These are phyloP conservation scores for Citrus medica DNA, from an alignment of 345 rosid species.

Conservation along the genomic window DNA sequence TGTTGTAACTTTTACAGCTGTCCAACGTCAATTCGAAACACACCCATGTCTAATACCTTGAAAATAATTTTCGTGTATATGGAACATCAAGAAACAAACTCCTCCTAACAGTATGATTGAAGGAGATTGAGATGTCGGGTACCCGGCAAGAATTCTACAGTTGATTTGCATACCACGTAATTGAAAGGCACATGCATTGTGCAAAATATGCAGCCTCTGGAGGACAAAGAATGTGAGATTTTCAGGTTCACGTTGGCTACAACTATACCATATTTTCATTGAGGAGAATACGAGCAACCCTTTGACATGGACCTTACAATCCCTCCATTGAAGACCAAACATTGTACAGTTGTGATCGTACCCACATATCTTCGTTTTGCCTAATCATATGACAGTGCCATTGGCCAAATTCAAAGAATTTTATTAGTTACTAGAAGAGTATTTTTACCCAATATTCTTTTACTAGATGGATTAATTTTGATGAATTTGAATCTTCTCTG, in stretches of 20 bases:
- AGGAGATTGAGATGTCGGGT: too few relatives aligned
- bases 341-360: not conserved
- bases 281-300: not conserved
- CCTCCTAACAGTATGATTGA: not conserved
- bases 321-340: not conserved
- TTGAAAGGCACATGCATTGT: not conserved
- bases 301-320: constrained; percentile 4
- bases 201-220: not conserved
- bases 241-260: not conserved
- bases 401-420: not conserved
- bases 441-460: not conserved
- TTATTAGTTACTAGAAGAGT: not conserved
- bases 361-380: not conserved
- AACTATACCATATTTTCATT: not conserved
- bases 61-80: not conserved
- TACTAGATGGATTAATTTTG: not conserved
- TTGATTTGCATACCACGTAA: not conserved
- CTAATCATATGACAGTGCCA: constrained; percentile 1
- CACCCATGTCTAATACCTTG: too few relatives aligned
- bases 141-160: too few relatives aligned
- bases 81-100: not conserved
- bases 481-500: not conserved
- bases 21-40: fast-evolving
- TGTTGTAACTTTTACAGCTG: too few relatives aligned
- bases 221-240: not conserved